Conservation (phyloP, 352 stramenopile species). For the Phytophthora pisi region DNA sequence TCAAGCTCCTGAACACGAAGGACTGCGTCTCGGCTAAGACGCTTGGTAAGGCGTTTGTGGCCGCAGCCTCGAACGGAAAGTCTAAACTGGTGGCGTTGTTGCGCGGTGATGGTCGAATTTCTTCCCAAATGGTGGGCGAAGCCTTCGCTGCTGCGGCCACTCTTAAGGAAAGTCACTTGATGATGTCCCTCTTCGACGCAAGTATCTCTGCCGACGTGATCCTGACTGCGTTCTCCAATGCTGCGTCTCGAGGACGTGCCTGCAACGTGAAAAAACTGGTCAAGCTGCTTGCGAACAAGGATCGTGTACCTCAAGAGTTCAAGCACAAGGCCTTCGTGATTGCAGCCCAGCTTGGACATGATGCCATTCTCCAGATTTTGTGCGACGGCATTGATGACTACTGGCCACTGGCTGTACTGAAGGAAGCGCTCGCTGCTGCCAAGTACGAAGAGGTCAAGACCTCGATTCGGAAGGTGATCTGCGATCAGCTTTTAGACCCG, state of each 20-base stretch:
- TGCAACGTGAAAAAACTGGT: neutral
- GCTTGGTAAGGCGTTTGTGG: neutral
- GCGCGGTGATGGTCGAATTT: neutral
- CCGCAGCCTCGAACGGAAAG: neutral
- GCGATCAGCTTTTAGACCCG: neutral
- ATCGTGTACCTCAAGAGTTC: neutral
- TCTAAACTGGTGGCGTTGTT: neutral
- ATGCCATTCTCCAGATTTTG: neutral
- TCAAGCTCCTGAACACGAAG: neutral
- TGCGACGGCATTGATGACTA: neutral
- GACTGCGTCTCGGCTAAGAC: neutral
- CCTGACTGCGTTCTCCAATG: neutral
- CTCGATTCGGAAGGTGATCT: neutral
- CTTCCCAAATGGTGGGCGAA: neutral
- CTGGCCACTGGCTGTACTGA: neutral
- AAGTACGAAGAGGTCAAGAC: neutral
- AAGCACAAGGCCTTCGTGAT: conserved; percentile 1
- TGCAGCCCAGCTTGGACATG: neutral
- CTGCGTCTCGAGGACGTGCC: neutral
- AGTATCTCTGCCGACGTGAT: neutral
- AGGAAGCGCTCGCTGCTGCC: neutral
- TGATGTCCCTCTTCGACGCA: neutral
- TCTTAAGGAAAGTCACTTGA: neutral
- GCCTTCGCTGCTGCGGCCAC: neutral
- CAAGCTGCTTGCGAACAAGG: neutral